Evolutionary conservation across 2,329 filamentous ascomycete genomes (phyloP), one percentile per base, ranked within the genome.

Genomic region (Davidsoniella australis): DNA sequence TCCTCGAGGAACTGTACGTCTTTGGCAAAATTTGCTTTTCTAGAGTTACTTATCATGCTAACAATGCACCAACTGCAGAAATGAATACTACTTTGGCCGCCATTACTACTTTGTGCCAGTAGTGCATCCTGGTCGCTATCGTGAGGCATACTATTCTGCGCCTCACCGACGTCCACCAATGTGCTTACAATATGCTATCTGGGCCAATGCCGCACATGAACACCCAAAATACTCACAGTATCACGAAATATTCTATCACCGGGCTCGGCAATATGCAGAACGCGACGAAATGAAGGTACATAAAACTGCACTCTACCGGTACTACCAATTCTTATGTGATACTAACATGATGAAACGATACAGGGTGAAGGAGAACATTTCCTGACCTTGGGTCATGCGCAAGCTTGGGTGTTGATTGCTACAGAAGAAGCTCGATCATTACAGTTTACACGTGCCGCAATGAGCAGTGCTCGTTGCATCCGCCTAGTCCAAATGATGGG

Each of bases 371-470:
- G 88, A 16, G 87, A 94, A 61, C 68, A 73, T 50, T 85, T 89
- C 54, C 75, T 94, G 56, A 85, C 79, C 1, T 60, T 94, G n/a
- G 71, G 73, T 3, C 82, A 91, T 60, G 82, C 81, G 10, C 89
- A 95, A 60, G 71, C 83, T 0, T 94, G 86, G 85, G 69, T 72
- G 1, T 65, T 94, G 4, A 72, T 87, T 38, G 73, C 76, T 2
- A 77, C 73, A 1, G 86, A 87, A 58, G 89, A 96, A 61, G 91
- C 89, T 57, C 88, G 82, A 60, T 73, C 74, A 55, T 83, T 94
- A 72, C 77, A 81, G 56, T 94, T 94, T 58, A 87, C 86, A 0
- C 72, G 87, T 53, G 85, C 88, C 1, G 87, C 85, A 68, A 76
- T 94, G 67, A 94, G 84, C 54, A 73, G 77, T 9, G 83, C 86